Evolutionary conservation across 495 filamentous ascomycete genomes (phyloP).

Genomic region (Talaromyces borbonicus): DNA sequence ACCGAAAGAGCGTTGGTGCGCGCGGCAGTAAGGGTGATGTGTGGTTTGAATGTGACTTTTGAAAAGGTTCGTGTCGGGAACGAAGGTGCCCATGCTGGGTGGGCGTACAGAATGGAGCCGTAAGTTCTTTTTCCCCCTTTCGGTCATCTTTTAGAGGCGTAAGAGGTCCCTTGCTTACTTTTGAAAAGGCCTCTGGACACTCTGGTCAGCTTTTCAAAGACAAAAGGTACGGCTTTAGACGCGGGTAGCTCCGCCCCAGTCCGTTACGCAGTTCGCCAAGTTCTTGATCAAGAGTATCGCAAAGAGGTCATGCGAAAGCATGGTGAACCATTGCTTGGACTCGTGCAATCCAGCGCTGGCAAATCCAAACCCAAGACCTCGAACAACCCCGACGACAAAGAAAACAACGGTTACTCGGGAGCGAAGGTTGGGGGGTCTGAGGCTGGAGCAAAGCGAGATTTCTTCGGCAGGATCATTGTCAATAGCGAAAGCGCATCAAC

Average conservation of each 20-base stretch:
- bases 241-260: slow-evolving; percentile 51
- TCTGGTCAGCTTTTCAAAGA: slow-evolving; percentile 40
- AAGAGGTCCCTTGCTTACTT: slow-evolving; percentile 7
- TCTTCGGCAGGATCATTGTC: slow-evolving; percentile 68
- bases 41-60: slow-evolving; percentile 67
- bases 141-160: neutral
- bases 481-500: slow-evolving; percentile 26
- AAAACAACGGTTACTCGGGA: slow-evolving; percentile 10
- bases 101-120: slow-evolving; percentile 94
- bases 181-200: slow-evolving; percentile 55
- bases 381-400: slow-evolving; percentile 33
- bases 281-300: slow-evolving; percentile 78
- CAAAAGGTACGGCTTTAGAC: slow-evolving; percentile 13
- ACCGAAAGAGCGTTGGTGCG: slow-evolving; percentile 70
- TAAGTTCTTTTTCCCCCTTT: slow-evolving; percentile 34
- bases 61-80: slow-evolving; percentile 71
- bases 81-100: slow-evolving; percentile 47
- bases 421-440: slow-evolving; percentile 18
- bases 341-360: slow-evolving; percentile 39
- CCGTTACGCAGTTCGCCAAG: slow-evolving; percentile 82
- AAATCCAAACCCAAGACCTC: slow-evolving; percentile 18
- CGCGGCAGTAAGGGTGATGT: slow-evolving; percentile 70
- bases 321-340: slow-evolving; percentile 39
- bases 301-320: slow-evolving; percentile 55
- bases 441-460: slow-evolving; percentile 62